Evolutionary conservation across 768 basidiomycete species (phyloP).

Genomic region (Boletus tylopilopsis): DNA sequence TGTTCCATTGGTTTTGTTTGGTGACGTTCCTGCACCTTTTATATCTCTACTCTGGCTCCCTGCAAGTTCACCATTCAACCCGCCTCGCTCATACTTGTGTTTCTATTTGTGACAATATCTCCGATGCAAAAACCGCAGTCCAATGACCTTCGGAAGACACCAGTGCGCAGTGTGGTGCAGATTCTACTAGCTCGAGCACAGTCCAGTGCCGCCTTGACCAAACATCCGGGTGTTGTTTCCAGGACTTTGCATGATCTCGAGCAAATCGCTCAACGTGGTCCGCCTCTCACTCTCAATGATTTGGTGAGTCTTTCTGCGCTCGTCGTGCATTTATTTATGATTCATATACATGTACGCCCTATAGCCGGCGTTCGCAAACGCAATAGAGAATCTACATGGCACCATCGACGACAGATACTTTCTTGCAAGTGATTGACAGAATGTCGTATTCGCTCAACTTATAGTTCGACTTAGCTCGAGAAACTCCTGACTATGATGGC

Average conservation of each 20-base stretch:
- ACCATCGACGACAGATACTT: constrained; percentile 57
- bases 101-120: too few relatives aligned
- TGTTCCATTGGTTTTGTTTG: too few relatives aligned
- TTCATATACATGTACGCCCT: too few relatives aligned
- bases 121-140: too few relatives aligned
- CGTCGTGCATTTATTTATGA: background rate
- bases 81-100: too few relatives aligned
- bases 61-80: too few relatives aligned
- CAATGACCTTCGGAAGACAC: background rate
- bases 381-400: constrained; percentile 39
- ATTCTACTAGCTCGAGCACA: constrained; percentile 12
- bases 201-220: background rate
- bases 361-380: constrained; percentile 50
- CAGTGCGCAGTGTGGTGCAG: constrained; percentile 11
- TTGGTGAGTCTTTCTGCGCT: constrained; percentile 21
- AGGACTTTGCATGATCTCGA: constrained; percentile 25
- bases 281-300: constrained; percentile 23
- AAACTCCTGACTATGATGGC: constrained; percentile 61
- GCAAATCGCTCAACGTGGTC: constrained; percentile 26
- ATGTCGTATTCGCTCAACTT: constrained; percentile 2
- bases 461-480: constrained; percentile 49
- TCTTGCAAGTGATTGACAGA: constrained; percentile 40
- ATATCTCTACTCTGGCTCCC: too few relatives aligned
- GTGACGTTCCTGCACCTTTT: too few relatives aligned
- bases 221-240: background rate